Conservation (phyloP, 805 yeast species). For the Ogataea zsoltii region DNA sequence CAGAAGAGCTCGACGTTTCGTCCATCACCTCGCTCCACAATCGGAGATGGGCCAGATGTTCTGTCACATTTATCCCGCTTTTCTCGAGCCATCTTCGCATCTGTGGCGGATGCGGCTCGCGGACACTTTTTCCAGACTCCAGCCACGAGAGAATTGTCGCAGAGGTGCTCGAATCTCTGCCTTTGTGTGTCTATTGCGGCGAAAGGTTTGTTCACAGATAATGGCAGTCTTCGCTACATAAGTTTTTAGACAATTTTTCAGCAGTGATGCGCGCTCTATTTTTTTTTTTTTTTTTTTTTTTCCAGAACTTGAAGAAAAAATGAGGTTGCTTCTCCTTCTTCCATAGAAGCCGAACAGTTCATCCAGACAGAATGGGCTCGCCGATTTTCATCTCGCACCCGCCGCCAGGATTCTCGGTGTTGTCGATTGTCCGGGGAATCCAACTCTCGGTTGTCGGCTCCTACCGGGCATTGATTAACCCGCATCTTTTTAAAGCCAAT, state of each 20-base stretch:
- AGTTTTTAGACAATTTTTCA: not conserved
- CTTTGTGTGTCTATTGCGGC: slow-evolving; percentile 29
- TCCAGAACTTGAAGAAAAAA: not conserved
- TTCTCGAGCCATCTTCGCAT: slow-evolving; percentile 34
- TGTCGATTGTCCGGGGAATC: slow-evolving; percentile 52
- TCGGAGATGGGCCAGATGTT: slow-evolving; percentile 40
- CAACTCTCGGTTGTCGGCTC: slow-evolving; percentile 54
- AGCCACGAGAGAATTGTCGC: slow-evolving; percentile 6
- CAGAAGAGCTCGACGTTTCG: slow-evolving; percentile 6
- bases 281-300: not conserved
- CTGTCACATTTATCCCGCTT: slow-evolving; percentile 39
- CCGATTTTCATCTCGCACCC: slow-evolving; percentile 60
- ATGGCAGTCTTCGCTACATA: not conserved
- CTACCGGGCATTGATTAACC: slow-evolving; percentile 47
- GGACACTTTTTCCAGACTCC: slow-evolving; percentile 19
- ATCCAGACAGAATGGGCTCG: slow-evolving; percentile 46
- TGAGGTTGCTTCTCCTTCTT: not conserved
- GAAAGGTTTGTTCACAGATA: slow-evolving; percentile 16
- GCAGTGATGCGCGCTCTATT: not conserved
- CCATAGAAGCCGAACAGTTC: not conserved
- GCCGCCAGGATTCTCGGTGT: slow-evolving; percentile 51
- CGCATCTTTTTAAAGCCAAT: slow-evolving; percentile 36
- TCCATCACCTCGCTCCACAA: slow-evolving; percentile 25
- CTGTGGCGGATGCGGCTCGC: slow-evolving; percentile 37
- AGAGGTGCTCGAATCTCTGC: slow-evolving; percentile 23